Base-by-base conservation (phyloP, 805 yeast species). In the Lipomyces orientalis region DNA sequence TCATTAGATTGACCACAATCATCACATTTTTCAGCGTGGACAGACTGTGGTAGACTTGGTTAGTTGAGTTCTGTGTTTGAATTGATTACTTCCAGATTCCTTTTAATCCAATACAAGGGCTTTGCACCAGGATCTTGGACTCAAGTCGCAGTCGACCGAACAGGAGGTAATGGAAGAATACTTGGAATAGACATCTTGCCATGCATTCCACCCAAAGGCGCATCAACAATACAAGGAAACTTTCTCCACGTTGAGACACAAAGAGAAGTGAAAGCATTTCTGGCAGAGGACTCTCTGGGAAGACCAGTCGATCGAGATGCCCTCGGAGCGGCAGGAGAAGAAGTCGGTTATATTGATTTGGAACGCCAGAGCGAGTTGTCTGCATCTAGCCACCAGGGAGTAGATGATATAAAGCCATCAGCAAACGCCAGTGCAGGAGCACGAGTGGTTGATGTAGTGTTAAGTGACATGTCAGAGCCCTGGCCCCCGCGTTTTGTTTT, bases 111-210 rank as follows among this genome's bases (percentile, higher is more conserved):
- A 52, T 25, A 31, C 33, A 29, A 75, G 77, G 84, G 97, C 0
- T 93, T 87, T 77, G 97, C 97, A 0, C 97, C 97, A 0, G 97
- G 97, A 0, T 93, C 97, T 2, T 92, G 97, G 97, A 86, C 94
- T 8, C 97, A 92, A 76, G 93, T 91, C 0, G 93, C 94, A 0
- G 79, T 84, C 8, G 85, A 85, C 62, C 77, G 84, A 64, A 82
- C 87, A 1, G 74, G 77, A 22, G 83, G 83, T 0, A 75, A 79
- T 1, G 89, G 92, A 0, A 80, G 82, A 25, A 86, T 92, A 2
- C 75, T 92, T 12, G 97, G 97, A 4, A 90, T 93, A 10, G 97
- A 95, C 78, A 82, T 95, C 43, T 81, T 94, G 25, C 89, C 91
- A 7, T 85, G 88, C 62, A 82, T 84, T 19, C 97, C 98, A 0